Conservation (phyloP, 2,329 filamentous ascomycete genomes). For the Xylaria digitata region DNA sequence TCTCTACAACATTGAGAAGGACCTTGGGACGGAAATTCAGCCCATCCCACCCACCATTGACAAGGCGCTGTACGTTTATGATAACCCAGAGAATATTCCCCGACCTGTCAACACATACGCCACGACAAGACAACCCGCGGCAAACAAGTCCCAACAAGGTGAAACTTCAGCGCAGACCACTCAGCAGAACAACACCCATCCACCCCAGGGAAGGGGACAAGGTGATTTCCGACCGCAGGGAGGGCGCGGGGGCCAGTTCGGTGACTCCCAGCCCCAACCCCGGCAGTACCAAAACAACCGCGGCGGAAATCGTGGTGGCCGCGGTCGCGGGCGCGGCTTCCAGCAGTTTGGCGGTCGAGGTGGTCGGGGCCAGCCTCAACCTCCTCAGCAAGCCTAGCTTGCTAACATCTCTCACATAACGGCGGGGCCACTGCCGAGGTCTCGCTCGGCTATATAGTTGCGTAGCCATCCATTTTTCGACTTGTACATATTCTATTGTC, state of each 20-base stretch:
- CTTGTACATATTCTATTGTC: slow-evolving; percentile 50
- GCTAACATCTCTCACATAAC: slow-evolving; percentile 11
- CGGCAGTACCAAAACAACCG: slow-evolving; percentile 49
- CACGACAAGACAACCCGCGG: slow-evolving; percentile 36
- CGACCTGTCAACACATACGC: slow-evolving; percentile 73
- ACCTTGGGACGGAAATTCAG: slow-evolving; percentile 96
- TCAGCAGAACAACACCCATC: slow-evolving; percentile 42
- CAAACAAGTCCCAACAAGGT: slow-evolving; percentile 45
- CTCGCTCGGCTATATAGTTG: slow-evolving; percentile 10
- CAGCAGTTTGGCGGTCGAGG: slow-evolving; percentile 52
- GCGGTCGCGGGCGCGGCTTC: slow-evolving; percentile 50
- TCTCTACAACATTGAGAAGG: slow-evolving; percentile 97
- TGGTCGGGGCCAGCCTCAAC: slow-evolving; percentile 49
- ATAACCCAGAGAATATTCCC: slow-evolving; percentile 93
- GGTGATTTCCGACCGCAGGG: slow-evolving; percentile 44
- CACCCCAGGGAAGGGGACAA: slow-evolving; percentile 49
- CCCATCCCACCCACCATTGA: slow-evolving; percentile 95
- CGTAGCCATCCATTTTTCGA: slow-evolving; percentile 36
- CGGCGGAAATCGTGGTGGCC: slow-evolving; percentile 45
- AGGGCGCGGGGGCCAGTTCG: slow-evolving; percentile 47
- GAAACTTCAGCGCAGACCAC: slow-evolving; percentile 40
- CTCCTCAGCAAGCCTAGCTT: slow-evolving; percentile 48
- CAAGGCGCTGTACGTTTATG: slow-evolving; percentile 98
- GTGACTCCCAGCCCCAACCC: slow-evolving; percentile 47
- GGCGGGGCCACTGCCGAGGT: slow-evolving; percentile 20